Percentiles rank a stretch among this genome's conserved stretches.
These are phyloP conservation scores for Spinacia oleracea DNA, from an alignment of 179 eudicot genomes.

Conservation along the genomic window DNA sequence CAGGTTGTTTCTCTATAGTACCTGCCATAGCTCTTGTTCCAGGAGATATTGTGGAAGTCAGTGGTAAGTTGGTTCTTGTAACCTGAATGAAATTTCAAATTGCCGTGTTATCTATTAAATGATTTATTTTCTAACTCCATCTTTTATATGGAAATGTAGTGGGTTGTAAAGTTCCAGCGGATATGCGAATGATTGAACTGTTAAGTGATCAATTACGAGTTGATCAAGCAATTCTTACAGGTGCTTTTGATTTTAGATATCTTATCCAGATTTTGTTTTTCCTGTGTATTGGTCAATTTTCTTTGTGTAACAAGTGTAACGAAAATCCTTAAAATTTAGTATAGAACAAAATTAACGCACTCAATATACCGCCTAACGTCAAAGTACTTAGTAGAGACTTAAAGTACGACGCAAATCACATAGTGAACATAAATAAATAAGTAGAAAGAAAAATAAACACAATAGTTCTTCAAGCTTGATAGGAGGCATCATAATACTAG, in stretches of 20 bases:
- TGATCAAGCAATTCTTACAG: conserved; percentile 99
- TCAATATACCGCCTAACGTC: too few relatives aligned
- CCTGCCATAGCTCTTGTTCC: conserved; percentile 96
- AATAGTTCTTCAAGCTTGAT: too few relatives aligned
- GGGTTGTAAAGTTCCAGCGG: conserved; percentile 99
- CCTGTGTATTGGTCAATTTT: conserved; percentile 1
- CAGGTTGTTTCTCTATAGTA: conserved; percentile 94
- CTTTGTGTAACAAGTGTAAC: background rate
- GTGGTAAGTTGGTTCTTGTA: conserved; percentile 49
- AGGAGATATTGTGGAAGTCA: conserved; percentile 97
- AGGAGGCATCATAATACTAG: too few relatives aligned
- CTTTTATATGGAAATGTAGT: conserved; percentile 43
- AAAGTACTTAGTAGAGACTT: too few relatives aligned
- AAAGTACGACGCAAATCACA: too few relatives aligned
- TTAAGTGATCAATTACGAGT: conserved; percentile 88
- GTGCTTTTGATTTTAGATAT: conserved; percentile 34
- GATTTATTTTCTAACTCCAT: conserved; percentile 6
- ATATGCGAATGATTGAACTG: conserved; percentile 93
- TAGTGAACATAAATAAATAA: too few relatives aligned
- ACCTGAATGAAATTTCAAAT: conserved; percentile 5
- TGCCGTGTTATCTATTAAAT: background rate
- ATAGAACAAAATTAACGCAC: too few relatives aligned
- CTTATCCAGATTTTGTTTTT: background rate
- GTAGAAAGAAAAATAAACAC: too few relatives aligned
- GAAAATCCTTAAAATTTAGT: too few relatives aligned